phyloP scores from a whole-genome alignment of 441 rosid genomes.

The Gossypium schwendimanii region DNA sequence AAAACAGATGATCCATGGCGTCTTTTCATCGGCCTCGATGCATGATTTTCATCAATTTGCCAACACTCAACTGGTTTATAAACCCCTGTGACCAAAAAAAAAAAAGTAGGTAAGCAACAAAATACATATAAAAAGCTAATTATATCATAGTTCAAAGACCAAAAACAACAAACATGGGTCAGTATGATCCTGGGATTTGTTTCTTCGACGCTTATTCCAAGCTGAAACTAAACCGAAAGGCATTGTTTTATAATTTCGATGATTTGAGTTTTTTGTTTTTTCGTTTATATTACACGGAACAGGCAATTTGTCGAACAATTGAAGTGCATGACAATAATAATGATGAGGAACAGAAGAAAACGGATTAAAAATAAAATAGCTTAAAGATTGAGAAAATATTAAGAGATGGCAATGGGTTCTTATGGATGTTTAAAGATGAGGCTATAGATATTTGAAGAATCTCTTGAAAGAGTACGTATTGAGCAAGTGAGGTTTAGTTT shows the following conservation, averaged over 20 bases:
- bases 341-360: not conserved
- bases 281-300: slow-evolving; percentile 5
- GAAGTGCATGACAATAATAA: not conserved
- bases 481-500: slow-evolving; percentile 37
- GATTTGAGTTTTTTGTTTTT: slow-evolving; percentile 14
- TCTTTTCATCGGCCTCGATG: slow-evolving; percentile 41
- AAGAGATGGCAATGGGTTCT: not conserved
- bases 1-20: slow-evolving; percentile 26
- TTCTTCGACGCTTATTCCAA: slow-evolving; percentile 85
- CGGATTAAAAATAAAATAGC: not conserved
- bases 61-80: slow-evolving; percentile 65
- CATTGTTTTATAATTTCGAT: slow-evolving; percentile 27
- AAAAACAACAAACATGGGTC: slow-evolving; percentile 55
- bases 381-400: slow-evolving; percentile 1
- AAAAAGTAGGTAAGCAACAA: not conserved
- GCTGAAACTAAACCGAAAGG: slow-evolving; percentile 79
- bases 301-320: not conserved
- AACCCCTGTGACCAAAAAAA: slow-evolving; percentile 44
- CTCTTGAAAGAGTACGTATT: slow-evolving; percentile 24
- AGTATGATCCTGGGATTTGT: slow-evolving; percentile 64
- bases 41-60: slow-evolving; percentile 50
- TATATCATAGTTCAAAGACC: slow-evolving; percentile 5
- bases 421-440: not conserved
- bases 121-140: not conserved
- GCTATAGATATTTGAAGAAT: slow-evolving; percentile 19